Evolutionary conservation across 2,329 filamentous ascomycete species (phyloP).

Genomic region (Pyrenophora graminea): DNA sequence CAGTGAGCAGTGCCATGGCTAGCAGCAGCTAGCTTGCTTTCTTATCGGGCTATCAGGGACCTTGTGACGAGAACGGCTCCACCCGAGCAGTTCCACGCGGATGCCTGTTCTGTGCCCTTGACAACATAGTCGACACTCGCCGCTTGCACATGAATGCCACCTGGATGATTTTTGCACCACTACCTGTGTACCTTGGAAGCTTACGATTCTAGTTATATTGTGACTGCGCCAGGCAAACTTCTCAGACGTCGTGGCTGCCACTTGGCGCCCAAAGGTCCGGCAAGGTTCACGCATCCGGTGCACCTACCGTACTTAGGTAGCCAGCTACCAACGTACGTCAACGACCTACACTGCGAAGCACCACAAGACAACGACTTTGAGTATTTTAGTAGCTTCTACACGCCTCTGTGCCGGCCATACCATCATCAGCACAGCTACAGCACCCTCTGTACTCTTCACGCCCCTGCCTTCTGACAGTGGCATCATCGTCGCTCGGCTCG

Average conservation of each 20-base stretch:
- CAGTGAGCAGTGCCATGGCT: no score
- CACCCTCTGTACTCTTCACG: background rate
- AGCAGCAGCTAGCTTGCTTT: conserved; percentile 12
- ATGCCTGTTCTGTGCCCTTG: conserved; percentile 14
- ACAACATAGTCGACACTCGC: background rate
- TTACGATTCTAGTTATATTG: background rate
- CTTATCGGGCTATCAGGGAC: conserved; percentile 23
- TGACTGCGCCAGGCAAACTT: conserved; percentile 6
- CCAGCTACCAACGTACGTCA: conserved; percentile 9
- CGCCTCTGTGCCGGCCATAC: background rate
- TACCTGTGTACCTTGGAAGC: background rate
- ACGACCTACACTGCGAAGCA: conserved; percentile 12
- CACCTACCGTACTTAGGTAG: conserved; percentile 5
- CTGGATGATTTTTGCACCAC: no score
- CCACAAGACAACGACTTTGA: conserved; percentile 3
- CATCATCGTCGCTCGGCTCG: conserved; percentile 22
- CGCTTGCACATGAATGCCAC: background rate
- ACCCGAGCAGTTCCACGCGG: conserved; percentile 19
- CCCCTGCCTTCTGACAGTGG: conserved; percentile 8
- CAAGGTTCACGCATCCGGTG: conserved; percentile 27
- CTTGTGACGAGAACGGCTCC: conserved; percentile 20
- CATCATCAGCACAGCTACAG: conserved; percentile 6
- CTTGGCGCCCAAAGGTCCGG: conserved; percentile 17
- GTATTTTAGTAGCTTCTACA: background rate
- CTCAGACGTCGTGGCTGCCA: conserved; percentile 26